A percentile compares a stretch with the other conserved stretches of the same genome.
phyloP scores from a whole-genome alignment of 192 early-diverging fungal genomes.

The Anaeromyces robustus region DNA sequence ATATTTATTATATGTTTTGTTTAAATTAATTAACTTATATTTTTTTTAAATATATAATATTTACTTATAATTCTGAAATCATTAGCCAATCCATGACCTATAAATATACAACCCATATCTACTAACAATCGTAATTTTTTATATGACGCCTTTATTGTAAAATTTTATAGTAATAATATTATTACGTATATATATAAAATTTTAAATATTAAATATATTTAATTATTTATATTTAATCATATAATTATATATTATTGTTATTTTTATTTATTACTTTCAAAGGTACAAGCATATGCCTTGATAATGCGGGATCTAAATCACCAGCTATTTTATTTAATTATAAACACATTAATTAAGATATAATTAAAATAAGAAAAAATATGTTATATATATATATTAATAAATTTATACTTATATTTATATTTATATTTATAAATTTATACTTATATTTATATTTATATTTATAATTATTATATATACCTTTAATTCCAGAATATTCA shows the following conservation, averaged over 20 bases:
- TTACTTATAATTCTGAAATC: conserved; percentile 90
- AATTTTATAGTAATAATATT: too few species aligned
- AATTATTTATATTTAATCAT: background rate
- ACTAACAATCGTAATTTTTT: conserved; percentile 78
- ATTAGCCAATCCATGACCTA: conserved; percentile 88
- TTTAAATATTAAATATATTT: too few species aligned
- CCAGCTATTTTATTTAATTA: conserved; percentile 42
- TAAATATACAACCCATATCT: conserved; percentile 77
- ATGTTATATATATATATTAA: too few species aligned
- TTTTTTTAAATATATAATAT: conserved; percentile 5
- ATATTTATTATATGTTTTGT: too few species aligned
- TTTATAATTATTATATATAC: conserved; percentile 11
- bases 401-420: too few species aligned
- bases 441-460: background rate
- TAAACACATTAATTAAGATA: too few species aligned
- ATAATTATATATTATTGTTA: background rate
- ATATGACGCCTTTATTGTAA: conserved; percentile 55
- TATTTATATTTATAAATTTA: background rate
- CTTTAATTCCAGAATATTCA: conserved; percentile 82
- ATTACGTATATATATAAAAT: too few species aligned
- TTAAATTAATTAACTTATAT: too few species aligned
- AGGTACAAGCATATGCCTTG: conserved; percentile 66
- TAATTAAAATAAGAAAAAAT: too few species aligned
- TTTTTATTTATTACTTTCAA: conserved; percentile 36
- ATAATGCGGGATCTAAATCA: conserved; percentile 58